Percentiles rank a stretch among this genome's conserved stretches.
phyloP scores from a whole-genome alignment of 2,329 filamentous ascomycete genomes.

The Botryotinia convoluta region DNA sequence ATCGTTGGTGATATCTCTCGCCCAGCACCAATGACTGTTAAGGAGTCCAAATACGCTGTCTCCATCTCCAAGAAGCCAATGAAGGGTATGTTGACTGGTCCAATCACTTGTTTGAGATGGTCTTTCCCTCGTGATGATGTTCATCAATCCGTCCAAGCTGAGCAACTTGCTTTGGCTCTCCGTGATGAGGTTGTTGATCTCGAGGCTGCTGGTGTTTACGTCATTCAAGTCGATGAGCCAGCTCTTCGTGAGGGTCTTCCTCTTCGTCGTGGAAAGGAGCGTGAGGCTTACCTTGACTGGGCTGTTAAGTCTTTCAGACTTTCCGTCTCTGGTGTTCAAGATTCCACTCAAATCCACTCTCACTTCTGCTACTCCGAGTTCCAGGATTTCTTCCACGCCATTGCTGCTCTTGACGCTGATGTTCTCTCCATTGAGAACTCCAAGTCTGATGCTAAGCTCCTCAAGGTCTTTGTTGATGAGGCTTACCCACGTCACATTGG shows the following conservation, averaged over 20 bases:
- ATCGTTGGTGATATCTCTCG: conserved; percentile 98
- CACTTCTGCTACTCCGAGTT: conserved; percentile 99
- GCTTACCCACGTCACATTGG: conserved; percentile 98
- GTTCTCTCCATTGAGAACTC: conserved; percentile 99
- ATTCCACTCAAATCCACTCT: conserved; percentile 98
- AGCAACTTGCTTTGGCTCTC: conserved; percentile 97
- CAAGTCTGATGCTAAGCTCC: conserved; percentile 99
- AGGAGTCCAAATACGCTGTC: conserved; percentile 99
- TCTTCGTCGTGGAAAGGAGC: conserved; percentile 89
- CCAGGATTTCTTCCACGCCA: conserved; percentile 99
- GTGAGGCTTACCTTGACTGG: conserved; percentile 95
- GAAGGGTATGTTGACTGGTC: conserved; percentile 99
- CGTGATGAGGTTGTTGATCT: conserved; percentile 98
- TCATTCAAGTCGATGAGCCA: conserved; percentile 99
- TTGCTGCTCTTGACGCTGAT: conserved; percentile 94
- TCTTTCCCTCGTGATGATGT: conserved; percentile 99
- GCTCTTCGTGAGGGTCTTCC: conserved; percentile 99
- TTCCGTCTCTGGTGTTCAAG: conserved; percentile 85
- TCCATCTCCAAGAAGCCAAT: conserved; percentile 97
- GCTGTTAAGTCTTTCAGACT: conserved; percentile 98
- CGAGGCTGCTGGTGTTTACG: conserved; percentile 91
- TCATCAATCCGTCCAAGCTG: conserved; percentile 97
- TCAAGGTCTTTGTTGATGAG: conserved; percentile 97
- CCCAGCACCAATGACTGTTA: conserved; percentile 96
- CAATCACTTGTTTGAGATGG: conserved; percentile 98